Conservation (phyloP, 2,329 filamentous ascomycete species). For the Colletotrichum scovillei region DNA sequence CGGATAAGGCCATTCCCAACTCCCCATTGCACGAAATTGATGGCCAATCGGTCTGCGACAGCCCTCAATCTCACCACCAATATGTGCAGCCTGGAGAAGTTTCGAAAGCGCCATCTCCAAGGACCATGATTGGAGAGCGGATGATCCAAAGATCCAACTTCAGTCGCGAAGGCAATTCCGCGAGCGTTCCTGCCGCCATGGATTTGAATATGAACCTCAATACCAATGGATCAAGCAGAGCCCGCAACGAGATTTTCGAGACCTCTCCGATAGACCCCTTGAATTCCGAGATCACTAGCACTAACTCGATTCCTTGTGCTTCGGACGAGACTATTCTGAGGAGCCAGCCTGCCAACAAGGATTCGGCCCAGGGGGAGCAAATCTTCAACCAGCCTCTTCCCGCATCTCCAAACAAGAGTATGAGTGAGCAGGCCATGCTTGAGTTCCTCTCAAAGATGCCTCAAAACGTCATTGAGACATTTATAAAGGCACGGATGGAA, state of each 20-base stretch:
- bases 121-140: neutral
- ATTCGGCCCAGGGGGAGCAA: neutral
- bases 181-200: neutral
- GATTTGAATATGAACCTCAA: neutral
- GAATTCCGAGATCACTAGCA: neutral
- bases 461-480: slow-evolving; percentile 46
- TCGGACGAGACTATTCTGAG: neutral
- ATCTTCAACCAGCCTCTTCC: neutral
- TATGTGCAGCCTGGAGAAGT: slow-evolving; percentile 19
- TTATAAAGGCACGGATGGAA: slow-evolving; percentile 39
- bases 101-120: slow-evolving; percentile 14
- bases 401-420: neutral
- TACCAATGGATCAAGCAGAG: neutral
- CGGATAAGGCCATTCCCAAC: neutral
- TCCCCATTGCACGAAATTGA: neutral
- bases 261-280: neutral
- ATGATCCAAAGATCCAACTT: neutral
- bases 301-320: neutral
- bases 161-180: neutral
- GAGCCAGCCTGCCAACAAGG: neutral
- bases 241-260: neutral
- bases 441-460: slow-evolving; percentile 43
- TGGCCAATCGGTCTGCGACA: neutral
- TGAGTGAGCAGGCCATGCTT: slow-evolving; percentile 19
- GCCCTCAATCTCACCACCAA: neutral